Conservation (phyloP, 2,329 filamentous ascomycete genomes). For the Fusarium sp. region DNA sequence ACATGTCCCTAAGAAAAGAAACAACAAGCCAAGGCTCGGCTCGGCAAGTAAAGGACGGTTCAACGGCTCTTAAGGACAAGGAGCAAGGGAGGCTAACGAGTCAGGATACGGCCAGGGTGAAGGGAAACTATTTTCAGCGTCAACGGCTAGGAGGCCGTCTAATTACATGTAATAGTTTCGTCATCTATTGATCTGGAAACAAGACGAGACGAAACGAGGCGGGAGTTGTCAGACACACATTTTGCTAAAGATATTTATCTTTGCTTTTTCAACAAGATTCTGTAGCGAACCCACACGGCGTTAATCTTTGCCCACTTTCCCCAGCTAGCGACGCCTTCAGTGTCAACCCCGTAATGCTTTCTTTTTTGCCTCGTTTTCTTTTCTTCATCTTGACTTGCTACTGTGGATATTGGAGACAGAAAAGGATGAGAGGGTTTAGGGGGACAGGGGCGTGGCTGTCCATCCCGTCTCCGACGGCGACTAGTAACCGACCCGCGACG, state of each 20-base stretch:
- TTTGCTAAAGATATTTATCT: slow-evolving; percentile 2
- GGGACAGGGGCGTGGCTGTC: background rate
- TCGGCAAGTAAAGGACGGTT: background rate
- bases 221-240: background rate
- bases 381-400: background rate
- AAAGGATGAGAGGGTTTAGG: no score
- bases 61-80: background rate
- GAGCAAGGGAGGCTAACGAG: background rate
- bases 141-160: background rate
- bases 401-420: background rate
- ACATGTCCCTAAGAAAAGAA: background rate
- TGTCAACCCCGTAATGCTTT: slow-evolving; percentile 8
- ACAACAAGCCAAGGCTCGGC: slow-evolving; percentile 6
- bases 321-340: slow-evolving; percentile 5
- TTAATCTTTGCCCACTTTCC: slow-evolving; percentile 5
- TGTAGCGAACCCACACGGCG: background rate
- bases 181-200: background rate
- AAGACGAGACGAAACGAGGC: background rate
- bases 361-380: slow-evolving; percentile 3
- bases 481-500: background rate
- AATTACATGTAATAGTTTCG: background rate
- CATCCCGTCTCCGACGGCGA: background rate
- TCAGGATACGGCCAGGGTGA: slow-evolving; percentile 2
- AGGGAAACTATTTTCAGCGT: background rate
- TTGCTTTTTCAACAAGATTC: slow-evolving; percentile 11